Percentiles rank a stretch among this genome's conserved stretches.
Evolutionary conservation across 2,329 filamentous ascomycete species (phyloP).

Genomic region (Fusarium secorum): DNA sequence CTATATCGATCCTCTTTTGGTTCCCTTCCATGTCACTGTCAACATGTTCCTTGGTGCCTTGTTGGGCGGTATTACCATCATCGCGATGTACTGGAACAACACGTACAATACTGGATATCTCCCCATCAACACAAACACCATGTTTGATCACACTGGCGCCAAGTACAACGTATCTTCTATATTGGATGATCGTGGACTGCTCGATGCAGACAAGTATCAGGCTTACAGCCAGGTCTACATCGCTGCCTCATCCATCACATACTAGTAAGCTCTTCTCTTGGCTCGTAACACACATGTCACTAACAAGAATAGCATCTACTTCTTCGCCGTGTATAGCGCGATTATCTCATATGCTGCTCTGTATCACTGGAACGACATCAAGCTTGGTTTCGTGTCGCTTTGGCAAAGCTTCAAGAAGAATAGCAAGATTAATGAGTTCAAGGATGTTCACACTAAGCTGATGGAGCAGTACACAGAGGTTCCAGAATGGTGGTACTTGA

Average conservation of each 20-base stretch:
- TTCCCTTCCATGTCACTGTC: slow-evolving; percentile 52
- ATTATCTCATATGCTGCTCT: slow-evolving; percentile 49
- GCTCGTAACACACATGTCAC: rapidly evolving
- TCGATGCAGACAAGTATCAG: slow-evolving; percentile 49
- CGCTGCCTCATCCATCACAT: slow-evolving; percentile 32
- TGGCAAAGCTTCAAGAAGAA: slow-evolving; percentile 24
- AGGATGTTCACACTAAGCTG: slow-evolving; percentile 53
- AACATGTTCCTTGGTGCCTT: slow-evolving; percentile 48
- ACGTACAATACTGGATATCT: slow-evolving; percentile 55
- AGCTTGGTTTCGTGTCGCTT: slow-evolving; percentile 42
- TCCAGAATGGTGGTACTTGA: slow-evolving; percentile 56
- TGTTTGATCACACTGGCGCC: slow-evolving; percentile 55
- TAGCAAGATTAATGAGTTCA: slow-evolving; percentile 36
- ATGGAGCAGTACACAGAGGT: slow-evolving; percentile 57
- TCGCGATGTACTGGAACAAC: slow-evolving; percentile 55
- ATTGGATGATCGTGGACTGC: slow-evolving; percentile 47
- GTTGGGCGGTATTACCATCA: slow-evolving; percentile 51
- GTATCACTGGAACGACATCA: slow-evolving; percentile 47
- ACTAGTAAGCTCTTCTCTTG: slow-evolving; percentile 13
- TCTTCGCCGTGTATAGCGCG: slow-evolving; percentile 43
- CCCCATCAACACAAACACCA: slow-evolving; percentile 57
- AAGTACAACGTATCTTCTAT: slow-evolving; percentile 54
- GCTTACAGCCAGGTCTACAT: slow-evolving; percentile 47
- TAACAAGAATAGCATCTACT: slow-evolving; percentile 19
- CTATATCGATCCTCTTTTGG: slow-evolving; percentile 28